Conservation (phyloP, 1,284 basidiomycete species). For the Apiotrichum veenhuisii region DNA sequence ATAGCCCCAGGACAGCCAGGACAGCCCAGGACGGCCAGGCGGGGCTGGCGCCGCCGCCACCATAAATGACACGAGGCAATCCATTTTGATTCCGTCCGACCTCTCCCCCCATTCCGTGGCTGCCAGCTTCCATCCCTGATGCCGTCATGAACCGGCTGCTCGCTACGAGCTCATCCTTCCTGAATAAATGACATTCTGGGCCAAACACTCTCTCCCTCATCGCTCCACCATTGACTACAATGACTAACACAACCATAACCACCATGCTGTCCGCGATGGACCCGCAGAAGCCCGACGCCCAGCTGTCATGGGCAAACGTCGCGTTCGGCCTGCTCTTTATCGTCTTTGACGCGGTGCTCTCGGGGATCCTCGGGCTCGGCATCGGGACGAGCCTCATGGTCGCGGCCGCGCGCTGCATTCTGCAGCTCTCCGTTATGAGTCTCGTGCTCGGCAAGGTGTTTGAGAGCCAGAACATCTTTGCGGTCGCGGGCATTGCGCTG, state of each 20-base stretch:
- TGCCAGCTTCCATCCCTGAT: too few relatives aligned
- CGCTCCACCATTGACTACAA: too few relatives aligned
- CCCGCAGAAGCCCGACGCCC: constrained; percentile 4
- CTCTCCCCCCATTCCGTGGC: not conserved
- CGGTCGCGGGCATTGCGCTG: constrained; percentile 68
- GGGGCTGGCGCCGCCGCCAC: too few relatives aligned
- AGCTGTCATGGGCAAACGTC: constrained; percentile 66
- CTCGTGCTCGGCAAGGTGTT: constrained; percentile 69
- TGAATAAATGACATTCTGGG: too few relatives aligned
- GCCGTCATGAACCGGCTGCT: not conserved
- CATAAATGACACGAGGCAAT: not conserved
- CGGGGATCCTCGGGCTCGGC: constrained; percentile 62
- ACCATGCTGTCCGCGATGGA: not conserved
- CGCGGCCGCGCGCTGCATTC: constrained; percentile 66
- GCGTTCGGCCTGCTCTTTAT: constrained; percentile 70
- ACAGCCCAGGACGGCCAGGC: too few relatives aligned
- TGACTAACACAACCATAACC: too few relatives aligned
- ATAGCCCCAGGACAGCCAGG: too few relatives aligned
- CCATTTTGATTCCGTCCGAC: not conserved
- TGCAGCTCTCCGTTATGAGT: constrained; percentile 70
- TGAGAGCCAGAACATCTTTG: constrained; percentile 66
- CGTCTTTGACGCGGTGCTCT: constrained; percentile 55
- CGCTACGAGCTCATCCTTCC: too few relatives aligned
- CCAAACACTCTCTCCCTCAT: too few relatives aligned
- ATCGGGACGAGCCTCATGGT: constrained; percentile 65